A percentile compares a stretch with the other conserved stretches of the same genome.
These are phyloP conservation scores for Domatiomyces catenatus DNA, from an alignment of 2,329 filamentous ascomycete species.

Conservation along the genomic window DNA sequence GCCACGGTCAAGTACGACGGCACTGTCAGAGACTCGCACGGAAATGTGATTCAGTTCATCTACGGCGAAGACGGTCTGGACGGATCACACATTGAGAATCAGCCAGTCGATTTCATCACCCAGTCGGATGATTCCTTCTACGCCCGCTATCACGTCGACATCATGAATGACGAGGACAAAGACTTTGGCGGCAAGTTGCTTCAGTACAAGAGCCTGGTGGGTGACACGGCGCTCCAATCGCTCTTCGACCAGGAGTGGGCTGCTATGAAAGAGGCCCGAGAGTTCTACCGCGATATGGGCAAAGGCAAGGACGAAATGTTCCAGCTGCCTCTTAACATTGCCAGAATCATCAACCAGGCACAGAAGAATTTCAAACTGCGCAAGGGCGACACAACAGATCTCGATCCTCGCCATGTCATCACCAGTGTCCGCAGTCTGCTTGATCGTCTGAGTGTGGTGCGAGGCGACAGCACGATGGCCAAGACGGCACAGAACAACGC, in stretches of 20 bases:
- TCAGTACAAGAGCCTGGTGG: slow-evolving; percentile 70
- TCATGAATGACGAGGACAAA: slow-evolving; percentile 54
- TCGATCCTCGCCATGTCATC: slow-evolving; percentile 77
- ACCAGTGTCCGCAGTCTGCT: slow-evolving; percentile 61
- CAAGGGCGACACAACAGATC: slow-evolving; percentile 68
- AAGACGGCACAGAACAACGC: slow-evolving; percentile 75
- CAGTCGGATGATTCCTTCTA: slow-evolving; percentile 65
- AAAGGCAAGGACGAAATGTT: slow-evolving; percentile 44
- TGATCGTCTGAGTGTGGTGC: slow-evolving; percentile 66
- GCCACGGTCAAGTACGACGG: slow-evolving; percentile 96
- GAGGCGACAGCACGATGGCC: slow-evolving; percentile 69
- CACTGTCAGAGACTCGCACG: slow-evolving; percentile 89
- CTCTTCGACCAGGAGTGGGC: slow-evolving; percentile 84
- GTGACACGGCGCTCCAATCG: slow-evolving; percentile 73
- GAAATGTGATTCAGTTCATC: slow-evolving; percentile 91
- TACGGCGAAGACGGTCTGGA: slow-evolving; percentile 97
- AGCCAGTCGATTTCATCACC: slow-evolving; percentile 72
- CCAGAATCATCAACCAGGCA: slow-evolving; percentile 78
- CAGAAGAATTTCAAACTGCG: slow-evolving; percentile 85
- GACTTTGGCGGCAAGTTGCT: slow-evolving; percentile 61
- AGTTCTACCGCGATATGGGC: slow-evolving; percentile 55
- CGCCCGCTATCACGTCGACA: slow-evolving; percentile 68
- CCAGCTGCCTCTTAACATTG: slow-evolving; percentile 83
- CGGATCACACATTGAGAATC: slow-evolving; percentile 83
- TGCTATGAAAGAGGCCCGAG: slow-evolving; percentile 56